These are phyloP conservation scores for Torulaspora pretoriensis DNA, from an alignment of 1,139 yeast genomes.

Conservation along the genomic window DNA sequence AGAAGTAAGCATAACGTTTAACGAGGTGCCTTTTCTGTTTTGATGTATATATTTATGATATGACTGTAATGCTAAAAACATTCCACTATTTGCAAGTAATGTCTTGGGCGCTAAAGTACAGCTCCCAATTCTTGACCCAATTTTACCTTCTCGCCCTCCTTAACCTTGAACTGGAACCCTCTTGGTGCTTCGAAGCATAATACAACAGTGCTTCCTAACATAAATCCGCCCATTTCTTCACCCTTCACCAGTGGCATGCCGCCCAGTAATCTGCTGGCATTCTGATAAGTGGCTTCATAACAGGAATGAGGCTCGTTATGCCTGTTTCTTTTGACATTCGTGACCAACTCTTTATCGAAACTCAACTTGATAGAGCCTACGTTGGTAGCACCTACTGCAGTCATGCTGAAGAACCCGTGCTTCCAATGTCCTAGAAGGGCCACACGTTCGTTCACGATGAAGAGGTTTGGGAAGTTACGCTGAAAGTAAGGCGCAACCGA, in stretches of 20 bases:
- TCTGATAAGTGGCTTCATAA: constrained; percentile 87
- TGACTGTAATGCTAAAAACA: neutral
- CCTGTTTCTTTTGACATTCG: constrained; percentile 46
- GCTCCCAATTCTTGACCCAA: constrained; percentile 83
- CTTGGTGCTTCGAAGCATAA: constrained; percentile 94
- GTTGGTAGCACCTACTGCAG: constrained; percentile 98
- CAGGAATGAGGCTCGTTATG: constrained; percentile 65
- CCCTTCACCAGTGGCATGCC: constrained; percentile 91
- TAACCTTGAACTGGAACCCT: constrained; percentile 63
- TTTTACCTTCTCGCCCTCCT: constrained; percentile 70
- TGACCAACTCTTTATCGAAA: constrained; percentile 85
- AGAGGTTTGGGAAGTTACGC: constrained; percentile 75
- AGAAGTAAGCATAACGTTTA: constrained; percentile 20
- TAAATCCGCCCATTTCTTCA: constrained; percentile 96
- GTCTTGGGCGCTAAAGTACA: constrained; percentile 32
- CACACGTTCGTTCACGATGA: constrained; percentile 91
- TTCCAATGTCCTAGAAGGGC: constrained; percentile 95
- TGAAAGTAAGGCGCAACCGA: constrained; percentile 98
- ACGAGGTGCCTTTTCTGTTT: neutral
- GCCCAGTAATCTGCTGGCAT: constrained; percentile 72
- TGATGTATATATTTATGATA: neutral
- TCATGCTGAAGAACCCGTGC: constrained; percentile 96
- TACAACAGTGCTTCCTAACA: constrained; percentile 92
- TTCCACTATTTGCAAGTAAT: neutral
- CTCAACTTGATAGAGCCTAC: constrained; percentile 92